Conservation (phyloP, 1,139 yeast species). For the Debaryomyces robertsiae region DNA sequence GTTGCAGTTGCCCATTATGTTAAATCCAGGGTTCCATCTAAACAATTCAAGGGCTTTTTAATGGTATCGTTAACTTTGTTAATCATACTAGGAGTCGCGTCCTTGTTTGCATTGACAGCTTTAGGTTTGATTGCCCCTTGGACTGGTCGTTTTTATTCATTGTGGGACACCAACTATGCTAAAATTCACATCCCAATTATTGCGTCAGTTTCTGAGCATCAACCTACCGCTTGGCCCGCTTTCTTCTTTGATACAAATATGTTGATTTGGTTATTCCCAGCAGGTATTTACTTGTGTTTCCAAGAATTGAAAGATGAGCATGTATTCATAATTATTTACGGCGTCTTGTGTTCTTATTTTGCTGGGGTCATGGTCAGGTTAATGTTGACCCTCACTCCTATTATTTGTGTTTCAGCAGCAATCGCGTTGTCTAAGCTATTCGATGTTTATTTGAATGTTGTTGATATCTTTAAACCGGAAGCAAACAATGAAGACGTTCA, state of each 20-base stretch:
- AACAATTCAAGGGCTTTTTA: conserved; percentile 76
- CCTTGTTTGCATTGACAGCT: conserved; percentile 77
- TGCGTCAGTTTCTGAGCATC: conserved; percentile 98
- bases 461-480: conserved; percentile 38
- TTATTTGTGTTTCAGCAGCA: conserved; percentile 88
- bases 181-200: conserved; percentile 97
- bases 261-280: conserved; percentile 98
- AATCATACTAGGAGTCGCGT: conserved; percentile 64
- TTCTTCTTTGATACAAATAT: conserved; percentile 93
- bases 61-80: conserved; percentile 59
- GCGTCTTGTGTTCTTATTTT: conserved; percentile 91
- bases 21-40: conserved; percentile 69
- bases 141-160: conserved; percentile 98
- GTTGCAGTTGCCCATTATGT: conserved; percentile 86
- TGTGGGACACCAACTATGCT: conserved; percentile 98
- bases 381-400: conserved; percentile 95
- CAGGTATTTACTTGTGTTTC: conserved; percentile 88
- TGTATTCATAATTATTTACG: conserved; percentile 86
- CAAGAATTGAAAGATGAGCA: conserved; percentile 91
- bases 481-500: conserved; percentile 12
- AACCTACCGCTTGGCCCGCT: conserved; percentile 99
- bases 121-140: conserved; percentile 97
- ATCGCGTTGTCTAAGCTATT: conserved; percentile 82
- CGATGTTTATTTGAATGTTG: conserved; percentile 78
- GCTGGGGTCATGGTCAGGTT: conserved; percentile 99